Evolutionary conservation across 257 asterid genomes (phyloP).

Genomic region (Lycium ferocissimum): DNA sequence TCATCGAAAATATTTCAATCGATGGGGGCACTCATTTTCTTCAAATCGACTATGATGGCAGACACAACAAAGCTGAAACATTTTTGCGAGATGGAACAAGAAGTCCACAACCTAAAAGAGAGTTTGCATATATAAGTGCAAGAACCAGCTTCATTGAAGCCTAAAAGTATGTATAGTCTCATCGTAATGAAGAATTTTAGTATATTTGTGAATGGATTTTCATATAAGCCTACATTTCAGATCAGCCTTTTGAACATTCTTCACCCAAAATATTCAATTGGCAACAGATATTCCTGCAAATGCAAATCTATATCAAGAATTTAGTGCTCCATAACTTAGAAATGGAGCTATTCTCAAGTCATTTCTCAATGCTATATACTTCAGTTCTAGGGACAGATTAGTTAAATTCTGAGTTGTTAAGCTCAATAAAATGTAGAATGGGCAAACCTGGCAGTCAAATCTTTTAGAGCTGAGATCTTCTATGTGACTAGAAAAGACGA

Average conservation of each 20-base stretch:
- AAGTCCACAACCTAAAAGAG: neutral
- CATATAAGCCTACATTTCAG: neutral
- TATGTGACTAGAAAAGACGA: neutral
- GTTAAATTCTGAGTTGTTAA: neutral
- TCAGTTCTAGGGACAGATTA: neutral
- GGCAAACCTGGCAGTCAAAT: slow-evolving; percentile 23
- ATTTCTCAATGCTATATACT: neutral
- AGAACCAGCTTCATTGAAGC: neutral
- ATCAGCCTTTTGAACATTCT: neutral
- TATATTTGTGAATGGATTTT: slow-evolving; percentile 1
- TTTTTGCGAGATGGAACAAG: neutral
- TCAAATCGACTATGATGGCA: neutral
- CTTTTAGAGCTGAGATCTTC: slow-evolving; percentile 15
- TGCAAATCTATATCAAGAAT: neutral
- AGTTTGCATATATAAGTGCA: neutral
- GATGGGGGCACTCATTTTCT: neutral
- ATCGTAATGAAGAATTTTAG: neutral
- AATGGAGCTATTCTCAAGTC: slow-evolving; percentile 20
- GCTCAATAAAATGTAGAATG: slow-evolving; percentile 15
- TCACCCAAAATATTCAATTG: slow-evolving; percentile 15
- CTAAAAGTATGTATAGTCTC: neutral
- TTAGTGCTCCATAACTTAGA: neutral
- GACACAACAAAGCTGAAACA: neutral
- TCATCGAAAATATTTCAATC: neutral
- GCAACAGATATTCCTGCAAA: slow-evolving; percentile 9